Percentiles rank a stretch among this genome's conserved stretches.
Evolutionary conservation across 495 filamentous ascomycete genomes (phyloP).

Genomic region (Xylaria bambusicola): DNA sequence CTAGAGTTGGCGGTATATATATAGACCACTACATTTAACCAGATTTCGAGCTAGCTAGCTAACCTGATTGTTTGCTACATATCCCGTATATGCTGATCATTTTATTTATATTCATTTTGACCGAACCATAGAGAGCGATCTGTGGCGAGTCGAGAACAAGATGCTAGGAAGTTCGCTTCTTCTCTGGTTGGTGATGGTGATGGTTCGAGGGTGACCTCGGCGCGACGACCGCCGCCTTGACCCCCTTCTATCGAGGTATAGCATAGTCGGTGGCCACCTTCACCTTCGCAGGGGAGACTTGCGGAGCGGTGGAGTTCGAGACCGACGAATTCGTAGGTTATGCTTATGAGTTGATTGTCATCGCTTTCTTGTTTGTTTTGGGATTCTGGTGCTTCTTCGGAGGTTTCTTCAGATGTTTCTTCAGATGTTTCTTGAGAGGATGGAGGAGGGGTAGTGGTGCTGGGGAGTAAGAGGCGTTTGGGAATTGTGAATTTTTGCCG

Average conservation of each 20-base stretch:
- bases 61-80: too few species aligned
- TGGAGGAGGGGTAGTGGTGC: neutral
- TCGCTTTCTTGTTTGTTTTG: too few species aligned
- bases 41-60: too few species aligned
- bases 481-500: constrained; percentile 41
- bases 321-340: constrained; percentile 50
- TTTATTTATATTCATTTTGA: neutral
- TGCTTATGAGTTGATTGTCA: constrained; percentile 27
- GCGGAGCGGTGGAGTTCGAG: constrained; percentile 45
- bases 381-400: too few species aligned
- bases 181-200: too few species aligned
- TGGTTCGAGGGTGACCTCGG: constrained; percentile 46
- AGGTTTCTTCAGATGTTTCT: too few species aligned
- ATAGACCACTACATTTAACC: too few species aligned
- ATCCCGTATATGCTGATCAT: neutral
- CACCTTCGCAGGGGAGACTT: constrained; percentile 32
- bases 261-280: constrained; percentile 40
- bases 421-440: neutral
- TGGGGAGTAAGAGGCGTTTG: constrained; percentile 24
- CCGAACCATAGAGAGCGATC: constrained; percentile 25
- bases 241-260: constrained; percentile 51
- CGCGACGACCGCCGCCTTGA: constrained; percentile 38
- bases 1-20: too few species aligned
- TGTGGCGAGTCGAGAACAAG: constrained; percentile 20
- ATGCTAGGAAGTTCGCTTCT: constrained; percentile 23